phyloP scores from a whole-genome alignment of 2,329 filamentous ascomycete genomes.

The Exophiala bonariae region DNA sequence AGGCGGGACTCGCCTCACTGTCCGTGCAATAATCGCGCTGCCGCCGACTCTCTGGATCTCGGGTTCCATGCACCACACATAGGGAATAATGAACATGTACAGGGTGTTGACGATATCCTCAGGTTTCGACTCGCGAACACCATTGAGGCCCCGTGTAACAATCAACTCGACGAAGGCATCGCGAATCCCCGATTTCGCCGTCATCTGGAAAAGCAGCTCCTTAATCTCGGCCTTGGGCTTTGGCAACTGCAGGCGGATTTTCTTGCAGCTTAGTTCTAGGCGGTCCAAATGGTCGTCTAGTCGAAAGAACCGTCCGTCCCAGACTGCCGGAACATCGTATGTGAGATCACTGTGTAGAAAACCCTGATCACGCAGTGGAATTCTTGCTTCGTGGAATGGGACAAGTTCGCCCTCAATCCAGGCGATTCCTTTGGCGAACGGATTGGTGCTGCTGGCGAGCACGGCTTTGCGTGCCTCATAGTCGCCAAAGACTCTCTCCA shows the following conservation, averaged over 20 bases:
- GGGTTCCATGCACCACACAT: constrained; percentile 53
- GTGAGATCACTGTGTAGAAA: constrained; percentile 55
- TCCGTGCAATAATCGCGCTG: constrained; percentile 46
- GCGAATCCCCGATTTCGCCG: constrained; percentile 45
- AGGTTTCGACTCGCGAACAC: constrained; percentile 38
- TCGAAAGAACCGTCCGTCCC: constrained; percentile 55
- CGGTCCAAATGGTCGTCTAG: constrained; percentile 51
- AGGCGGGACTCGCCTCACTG: constrained; percentile 46
- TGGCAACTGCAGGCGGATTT: constrained; percentile 48
- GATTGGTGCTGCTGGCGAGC: constrained; percentile 39
- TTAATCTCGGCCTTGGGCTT: constrained; percentile 42
- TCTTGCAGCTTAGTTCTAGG: constrained; percentile 45
- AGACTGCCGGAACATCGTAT: constrained; percentile 54
- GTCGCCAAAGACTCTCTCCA: constrained; percentile 44
- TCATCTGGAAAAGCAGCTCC: constrained; percentile 45
- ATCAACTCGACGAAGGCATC: constrained; percentile 55
- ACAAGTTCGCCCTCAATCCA: constrained; percentile 48
- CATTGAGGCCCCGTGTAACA: constrained; percentile 49
- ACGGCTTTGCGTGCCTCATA: constrained; percentile 35
- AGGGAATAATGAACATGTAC: constrained; percentile 52
- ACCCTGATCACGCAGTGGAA: constrained; percentile 53
- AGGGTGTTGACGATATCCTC: constrained; percentile 41
- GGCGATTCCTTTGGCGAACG: constrained; percentile 47
- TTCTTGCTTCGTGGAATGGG: constrained; percentile 48
- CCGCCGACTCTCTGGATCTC: constrained; percentile 43